Evolutionary conservation across 257 asterid species (phyloP), one percentile per base, ranked within the genome.

Genomic region (Solanum raphanifolium): DNA sequence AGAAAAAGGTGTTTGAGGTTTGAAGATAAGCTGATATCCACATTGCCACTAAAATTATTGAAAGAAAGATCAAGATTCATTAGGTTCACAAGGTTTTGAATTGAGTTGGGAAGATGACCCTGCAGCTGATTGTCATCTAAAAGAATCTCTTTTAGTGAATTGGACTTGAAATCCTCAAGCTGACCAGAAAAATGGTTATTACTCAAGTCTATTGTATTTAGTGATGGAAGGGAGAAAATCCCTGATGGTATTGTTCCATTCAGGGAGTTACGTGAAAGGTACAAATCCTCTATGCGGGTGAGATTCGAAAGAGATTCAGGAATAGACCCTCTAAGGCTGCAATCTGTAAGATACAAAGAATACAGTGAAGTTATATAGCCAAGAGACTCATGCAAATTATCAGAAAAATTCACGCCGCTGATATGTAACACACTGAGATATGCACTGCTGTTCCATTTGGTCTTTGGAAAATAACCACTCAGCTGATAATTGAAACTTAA

Each of bases 1-100:
- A 0, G 1, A 0, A 1, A n/a, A n/a, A 65, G 72, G 0, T 65
- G 16, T n/a, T n/a, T 62, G 31, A 62, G 31, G 31, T 65, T 1
- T 10, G 72, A n/a, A n/a, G n/a, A 65, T 1, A 65, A 0, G 32
- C 32, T n/a, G 72, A 65, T 8, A 10, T 65, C 72, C 3, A n/a
- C 32, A 65, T 0, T 0, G 0, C 31, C 72, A 65, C 72, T 65
- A n/a, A n/a, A n/a, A 65, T 65, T 65, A n/a, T n/a, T 65, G 3
- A 2, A 65, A 0, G 32, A 65, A 9, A 65, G 31, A 65, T 4
- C 0, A 65, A 65, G 72, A 0, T 0, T 0, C 23, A 5, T 4
- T 62, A n/a, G 72, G 72, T 65, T 65, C 16, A 65, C 32, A n/a
- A 4, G 32, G 72, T n/a, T 25, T 65, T 65, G 15, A n/a, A 65